Evolutionary conservation across 2,329 filamentous ascomycete genomes (phyloP).

Genomic region (Xylariaceae sp.): DNA sequence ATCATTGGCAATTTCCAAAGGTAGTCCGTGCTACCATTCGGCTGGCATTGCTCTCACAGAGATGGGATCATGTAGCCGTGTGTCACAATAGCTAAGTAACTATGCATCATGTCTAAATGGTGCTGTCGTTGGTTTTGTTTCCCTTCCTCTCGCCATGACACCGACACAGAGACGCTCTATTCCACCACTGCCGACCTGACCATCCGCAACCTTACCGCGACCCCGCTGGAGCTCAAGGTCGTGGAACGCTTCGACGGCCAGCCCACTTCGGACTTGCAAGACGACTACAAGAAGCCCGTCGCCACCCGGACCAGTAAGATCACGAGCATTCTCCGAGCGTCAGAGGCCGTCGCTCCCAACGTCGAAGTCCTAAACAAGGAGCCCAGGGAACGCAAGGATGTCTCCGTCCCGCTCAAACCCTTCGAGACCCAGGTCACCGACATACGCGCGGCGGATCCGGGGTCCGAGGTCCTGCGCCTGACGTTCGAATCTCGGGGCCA

Average conservation of each 20-base stretch:
- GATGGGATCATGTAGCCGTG: no score
- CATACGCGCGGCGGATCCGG: slow-evolving; percentile 52
- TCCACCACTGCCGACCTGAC: slow-evolving; percentile 51
- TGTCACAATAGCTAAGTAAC: no score
- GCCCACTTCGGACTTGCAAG: slow-evolving; percentile 35
- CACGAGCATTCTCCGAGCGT: slow-evolving; percentile 39
- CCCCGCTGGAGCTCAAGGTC: slow-evolving; percentile 63
- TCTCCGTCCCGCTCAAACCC: slow-evolving; percentile 59
- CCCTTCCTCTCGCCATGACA: slow-evolving; percentile 6
- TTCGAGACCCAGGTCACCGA: slow-evolving; percentile 63
- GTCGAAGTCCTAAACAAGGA: slow-evolving; percentile 49
- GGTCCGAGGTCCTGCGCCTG: slow-evolving; percentile 65
- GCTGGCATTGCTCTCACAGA: slow-evolving; percentile 3
- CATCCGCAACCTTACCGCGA: slow-evolving; percentile 76
- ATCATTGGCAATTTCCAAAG: no score
- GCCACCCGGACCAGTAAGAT: slow-evolving; percentile 41
- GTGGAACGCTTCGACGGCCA: slow-evolving; percentile 66
- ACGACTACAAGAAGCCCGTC: slow-evolving; percentile 31
- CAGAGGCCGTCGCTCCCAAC: slow-evolving; percentile 23
- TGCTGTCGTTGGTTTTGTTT: slow-evolving; percentile 14
- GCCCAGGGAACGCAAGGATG: slow-evolving; percentile 56
- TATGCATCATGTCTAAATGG: slow-evolving; percentile 10
- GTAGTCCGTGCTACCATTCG: no score
- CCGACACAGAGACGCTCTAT: slow-evolving; percentile 7
- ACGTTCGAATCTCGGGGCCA: slow-evolving; percentile 63